Evolutionary conservation across 2,329 filamentous ascomycete genomes (phyloP).

Genomic region (Microthyrium microscopicum): DNA sequence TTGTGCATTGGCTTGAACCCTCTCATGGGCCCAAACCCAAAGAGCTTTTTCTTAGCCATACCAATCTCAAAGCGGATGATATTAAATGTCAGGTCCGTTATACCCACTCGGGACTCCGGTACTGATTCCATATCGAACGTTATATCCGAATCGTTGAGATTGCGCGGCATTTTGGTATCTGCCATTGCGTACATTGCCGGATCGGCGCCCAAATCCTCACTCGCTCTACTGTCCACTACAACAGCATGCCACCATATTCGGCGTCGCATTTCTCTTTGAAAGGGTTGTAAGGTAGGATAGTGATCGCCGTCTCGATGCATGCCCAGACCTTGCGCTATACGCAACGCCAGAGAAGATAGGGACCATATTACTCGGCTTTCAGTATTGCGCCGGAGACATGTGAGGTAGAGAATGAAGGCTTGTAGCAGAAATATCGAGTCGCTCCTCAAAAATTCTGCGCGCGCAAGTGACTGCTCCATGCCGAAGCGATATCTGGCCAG

Average conservation of each 20-base stretch:
- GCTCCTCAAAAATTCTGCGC: conserved; percentile 45
- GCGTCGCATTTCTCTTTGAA: conserved; percentile 43
- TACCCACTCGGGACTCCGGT: conserved; percentile 31
- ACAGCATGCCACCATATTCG: conserved; percentile 44
- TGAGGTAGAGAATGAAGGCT: conserved; percentile 44
- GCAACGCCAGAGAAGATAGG: conserved; percentile 39
- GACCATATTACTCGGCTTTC: conserved; percentile 39
- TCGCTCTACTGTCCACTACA: conserved; percentile 41
- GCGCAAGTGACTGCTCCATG: conserved; percentile 45
- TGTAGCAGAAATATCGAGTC: conserved; percentile 46
- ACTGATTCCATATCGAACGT: conserved; percentile 31
- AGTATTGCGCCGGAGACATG: conserved; percentile 35
- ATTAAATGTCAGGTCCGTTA: conserved; percentile 41
- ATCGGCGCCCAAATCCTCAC: conserved; percentile 47
- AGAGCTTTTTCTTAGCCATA: conserved; percentile 28
- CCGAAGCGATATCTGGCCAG: conserved; percentile 44
- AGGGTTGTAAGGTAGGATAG: conserved; percentile 39
- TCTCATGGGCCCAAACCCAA: no score
- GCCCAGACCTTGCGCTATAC: conserved; percentile 43
- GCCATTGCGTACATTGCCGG: conserved; percentile 22
- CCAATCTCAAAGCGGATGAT: conserved; percentile 37
- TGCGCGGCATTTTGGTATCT: conserved; percentile 38
- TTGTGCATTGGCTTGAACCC: no score
- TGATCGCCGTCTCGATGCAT: conserved; percentile 42
- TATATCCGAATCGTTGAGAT: conserved; percentile 38